These are phyloP conservation scores for Mortierella sp. DNA, from an alignment of 371 early-diverging fungal genomes.

Conservation along the genomic window DNA sequence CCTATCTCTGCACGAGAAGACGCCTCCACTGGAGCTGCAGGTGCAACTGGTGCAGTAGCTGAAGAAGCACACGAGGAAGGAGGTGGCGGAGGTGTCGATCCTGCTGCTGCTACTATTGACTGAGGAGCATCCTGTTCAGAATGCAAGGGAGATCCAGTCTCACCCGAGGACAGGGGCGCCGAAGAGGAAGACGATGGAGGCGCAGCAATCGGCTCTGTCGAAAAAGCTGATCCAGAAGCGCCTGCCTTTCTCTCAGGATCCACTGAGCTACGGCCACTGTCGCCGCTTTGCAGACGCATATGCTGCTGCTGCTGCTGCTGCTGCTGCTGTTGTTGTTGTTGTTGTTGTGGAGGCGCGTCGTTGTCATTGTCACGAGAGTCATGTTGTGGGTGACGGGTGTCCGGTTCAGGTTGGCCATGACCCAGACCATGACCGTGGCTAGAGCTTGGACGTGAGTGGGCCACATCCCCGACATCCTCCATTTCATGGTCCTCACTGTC, in stretches of 20 bases:
- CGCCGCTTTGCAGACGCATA: neutral
- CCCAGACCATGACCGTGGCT: no score
- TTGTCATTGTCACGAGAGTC: neutral
- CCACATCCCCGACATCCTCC: constrained; percentile 29
- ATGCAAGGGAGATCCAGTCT: neutral
- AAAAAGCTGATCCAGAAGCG: constrained; percentile 4
- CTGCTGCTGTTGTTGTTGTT: no score
- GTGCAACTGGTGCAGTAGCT: neutral
- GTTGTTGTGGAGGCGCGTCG: neutral
- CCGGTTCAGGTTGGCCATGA: neutral
- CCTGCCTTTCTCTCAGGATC: constrained; percentile 7
- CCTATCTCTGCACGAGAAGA: neutral
- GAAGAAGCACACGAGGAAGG: neutral
- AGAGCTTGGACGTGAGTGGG: neutral
- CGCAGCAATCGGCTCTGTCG: neutral
- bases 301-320: neutral
- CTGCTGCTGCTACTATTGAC: neutral
- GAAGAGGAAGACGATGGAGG: neutral
- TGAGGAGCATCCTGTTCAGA: neutral
- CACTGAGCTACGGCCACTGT: constrained; percentile 5
- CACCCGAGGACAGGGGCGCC: neutral
- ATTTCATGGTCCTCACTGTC: constrained; percentile 50
- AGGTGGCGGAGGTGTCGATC: constrained; percentile 4
- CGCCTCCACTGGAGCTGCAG: neutral
- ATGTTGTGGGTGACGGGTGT: neutral